Evolutionary conservation across 179 eudicot genomes (phyloP).

Genomic region (Nepenthes alata): DNA sequence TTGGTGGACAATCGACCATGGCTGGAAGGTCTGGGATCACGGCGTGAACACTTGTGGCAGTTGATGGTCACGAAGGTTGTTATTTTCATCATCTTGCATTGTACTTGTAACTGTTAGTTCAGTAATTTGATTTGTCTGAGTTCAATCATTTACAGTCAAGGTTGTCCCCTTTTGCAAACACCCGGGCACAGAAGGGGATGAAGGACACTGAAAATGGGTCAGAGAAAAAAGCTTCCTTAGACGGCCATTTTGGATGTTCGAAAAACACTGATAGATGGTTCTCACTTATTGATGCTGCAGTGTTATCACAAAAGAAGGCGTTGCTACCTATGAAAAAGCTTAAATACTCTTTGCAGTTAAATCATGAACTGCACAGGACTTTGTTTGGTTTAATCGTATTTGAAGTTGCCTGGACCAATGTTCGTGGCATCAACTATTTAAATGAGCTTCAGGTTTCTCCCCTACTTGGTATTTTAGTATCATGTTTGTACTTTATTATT

Average conservation of each 20-base stretch:
- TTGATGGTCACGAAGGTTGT: conserved; percentile 92
- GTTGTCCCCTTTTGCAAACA: conserved; percentile 77
- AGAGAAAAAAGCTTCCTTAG: conserved; percentile 26
- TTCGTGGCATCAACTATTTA: conserved; percentile 81
- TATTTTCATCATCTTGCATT: not conserved
- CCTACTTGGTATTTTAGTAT: not conserved
- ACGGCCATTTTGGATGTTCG: conserved; percentile 27
- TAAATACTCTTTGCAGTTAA: conserved; percentile 53
- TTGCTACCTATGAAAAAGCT: conserved; percentile 80
- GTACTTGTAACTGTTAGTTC: not conserved
- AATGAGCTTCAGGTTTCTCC: conserved; percentile 79
- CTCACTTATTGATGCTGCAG: conserved; percentile 32
- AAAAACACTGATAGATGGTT: conserved; percentile 51
- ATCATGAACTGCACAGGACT: conserved; percentile 59
- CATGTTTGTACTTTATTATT: conserved; percentile 5
- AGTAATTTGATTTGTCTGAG: not conserved
- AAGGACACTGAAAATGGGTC: conserved; percentile 25
- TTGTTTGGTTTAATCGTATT: conserved; percentile 83
- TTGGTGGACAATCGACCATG: conserved; percentile 94
- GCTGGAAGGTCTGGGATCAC: conserved; percentile 56
- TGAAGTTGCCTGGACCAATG: conserved; percentile 71
- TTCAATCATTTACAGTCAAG: conserved; percentile 43
- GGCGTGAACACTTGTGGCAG: conserved; percentile 84
- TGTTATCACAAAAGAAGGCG: conserved; percentile 62
- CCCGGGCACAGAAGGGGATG: conserved; percentile 42